Percentiles rank a stretch among this genome's conserved stretches.
These are phyloP conservation scores for Pyricularia grisea DNA, from an alignment of 2,329 filamentous ascomycete species.

Conservation along the genomic window DNA sequence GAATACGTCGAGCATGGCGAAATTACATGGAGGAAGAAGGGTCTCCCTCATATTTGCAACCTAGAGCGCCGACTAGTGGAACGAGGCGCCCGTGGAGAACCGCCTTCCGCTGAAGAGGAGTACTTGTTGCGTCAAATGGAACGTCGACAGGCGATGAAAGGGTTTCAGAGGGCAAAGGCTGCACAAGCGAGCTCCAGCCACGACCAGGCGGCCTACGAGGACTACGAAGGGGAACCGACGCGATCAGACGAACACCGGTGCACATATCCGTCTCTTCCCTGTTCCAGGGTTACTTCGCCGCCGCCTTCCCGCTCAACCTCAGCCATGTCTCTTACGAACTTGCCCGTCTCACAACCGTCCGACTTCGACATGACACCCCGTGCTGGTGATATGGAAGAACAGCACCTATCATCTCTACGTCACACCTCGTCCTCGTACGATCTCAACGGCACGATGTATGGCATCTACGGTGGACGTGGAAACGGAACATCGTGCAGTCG, in stretches of 20 bases:
- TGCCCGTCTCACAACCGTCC: constrained; percentile 21
- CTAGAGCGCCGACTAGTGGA: constrained; percentile 77
- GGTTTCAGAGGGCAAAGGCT: constrained; percentile 43
- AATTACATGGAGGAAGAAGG: constrained; percentile 88
- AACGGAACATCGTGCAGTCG: constrained; percentile 33
- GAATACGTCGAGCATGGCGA: constrained; percentile 93
- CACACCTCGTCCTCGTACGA: constrained; percentile 42
- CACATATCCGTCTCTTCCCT: constrained; percentile 27
- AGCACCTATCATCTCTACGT: background rate
- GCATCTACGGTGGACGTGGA: constrained; percentile 50
- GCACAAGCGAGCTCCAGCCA: constrained; percentile 38
- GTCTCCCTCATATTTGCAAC: constrained; percentile 69
- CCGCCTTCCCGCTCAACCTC: constrained; percentile 40
- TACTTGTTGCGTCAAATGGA: constrained; percentile 50
- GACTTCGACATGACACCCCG: constrained; percentile 23
- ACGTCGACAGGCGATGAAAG: constrained; percentile 47
- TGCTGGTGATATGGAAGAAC: constrained; percentile 3
- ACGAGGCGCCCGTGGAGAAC: constrained; percentile 53
- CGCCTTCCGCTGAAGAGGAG: constrained; percentile 50
- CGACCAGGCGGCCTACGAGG: constrained; percentile 15
- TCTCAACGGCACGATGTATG: constrained; percentile 71
- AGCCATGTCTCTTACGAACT: constrained; percentile 25
- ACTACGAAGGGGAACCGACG: constrained; percentile 36
- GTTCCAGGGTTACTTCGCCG: constrained; percentile 32
- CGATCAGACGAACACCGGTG: constrained; percentile 32